Evolutionary conservation across 805 yeast species (phyloP), one percentile per base, ranked within the genome.

Genomic region (Saturnispora bothae): DNA sequence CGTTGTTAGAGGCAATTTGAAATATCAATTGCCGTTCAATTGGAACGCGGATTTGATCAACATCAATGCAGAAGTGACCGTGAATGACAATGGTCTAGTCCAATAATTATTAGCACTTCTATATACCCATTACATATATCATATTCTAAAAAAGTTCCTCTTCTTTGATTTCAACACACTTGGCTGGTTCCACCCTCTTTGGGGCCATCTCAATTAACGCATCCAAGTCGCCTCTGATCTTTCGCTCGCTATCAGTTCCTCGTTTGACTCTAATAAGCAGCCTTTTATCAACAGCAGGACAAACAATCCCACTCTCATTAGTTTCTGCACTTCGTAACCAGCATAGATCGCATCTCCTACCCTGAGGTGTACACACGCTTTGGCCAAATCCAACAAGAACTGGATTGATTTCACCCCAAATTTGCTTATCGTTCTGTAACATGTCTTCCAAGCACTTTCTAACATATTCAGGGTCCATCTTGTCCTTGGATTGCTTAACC

Each of bases 331-430:
- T 59, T 13, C 71, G 73, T 49, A 78, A 58, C 3, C 70, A 51
- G 48, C 96, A 85, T 5, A 78, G 46, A 50, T 79, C 88, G 57
- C 96, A 85, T 43, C 80, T 66, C 10, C 69, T 55, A 4, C 77
- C 76, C 39, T 78, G 66, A 0, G 95, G 82, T 8, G 76, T 69
- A 53, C 96, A 88, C 3, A 88, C 69, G 0, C 79, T 77, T 56
- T 88, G 97, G 10, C 97, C 97, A 64, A 86, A 88, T 4, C 97
- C 96, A 7, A 88, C 97, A 5, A 89, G 57, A 8, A 81, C 56
- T 1, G 94, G 94, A 54, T 88, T 88, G 29, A 89, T 76, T 40
- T 83, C 94, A 9, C 67, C 64, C 97, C 97, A 88, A 33, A 73
- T 66, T 25, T 74, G 74, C 33, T 52, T 57, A 32, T 50, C 45